Evolutionary conservation across 208 protist species (phyloP).

Genomic region (Trypanosoma grayi): DNA sequence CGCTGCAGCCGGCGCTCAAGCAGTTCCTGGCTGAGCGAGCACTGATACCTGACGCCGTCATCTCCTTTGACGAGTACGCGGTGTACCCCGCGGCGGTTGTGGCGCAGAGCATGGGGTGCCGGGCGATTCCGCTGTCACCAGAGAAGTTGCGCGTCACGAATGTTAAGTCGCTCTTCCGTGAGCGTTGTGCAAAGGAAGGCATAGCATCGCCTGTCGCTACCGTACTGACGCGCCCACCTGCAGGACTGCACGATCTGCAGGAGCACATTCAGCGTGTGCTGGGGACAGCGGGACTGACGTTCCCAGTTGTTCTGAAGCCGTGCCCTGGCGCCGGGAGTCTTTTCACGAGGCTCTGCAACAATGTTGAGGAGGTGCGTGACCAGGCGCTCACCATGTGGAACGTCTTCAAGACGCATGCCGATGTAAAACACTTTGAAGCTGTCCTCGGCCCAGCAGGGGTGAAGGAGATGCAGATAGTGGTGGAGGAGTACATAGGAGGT

Average conservation of each 20-base stretch:
- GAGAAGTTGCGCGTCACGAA: slow-evolving; percentile 39
- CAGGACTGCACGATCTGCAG: not conserved
- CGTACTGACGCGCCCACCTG: slow-evolving; percentile 14
- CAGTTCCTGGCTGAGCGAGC: slow-evolving; percentile 23
- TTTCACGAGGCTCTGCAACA: slow-evolving; percentile 37
- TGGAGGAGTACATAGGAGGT: slow-evolving; percentile 78
- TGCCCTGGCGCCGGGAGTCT: slow-evolving; percentile 75
- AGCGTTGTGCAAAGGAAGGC: slow-evolving; percentile 34
- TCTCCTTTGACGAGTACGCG: slow-evolving; percentile 86
- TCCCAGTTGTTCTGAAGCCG: slow-evolving; percentile 75
- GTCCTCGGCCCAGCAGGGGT: slow-evolving; percentile 7
- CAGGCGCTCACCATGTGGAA: slow-evolving; percentile 50
- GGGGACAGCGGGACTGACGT: slow-evolving; percentile 7
- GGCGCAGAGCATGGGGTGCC: slow-evolving; percentile 26
- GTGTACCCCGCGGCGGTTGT: slow-evolving; percentile 61
- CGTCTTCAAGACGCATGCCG: slow-evolving; percentile 35
- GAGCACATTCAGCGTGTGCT: slow-evolving; percentile 1
- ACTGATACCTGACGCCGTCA: slow-evolving; percentile 46
- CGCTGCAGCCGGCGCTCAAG: slow-evolving; percentile 27
- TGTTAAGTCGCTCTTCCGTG: slow-evolving; percentile 60
- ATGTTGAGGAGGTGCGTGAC: slow-evolving; percentile 34
- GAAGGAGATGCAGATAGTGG: slow-evolving; percentile 35
- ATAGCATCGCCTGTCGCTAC: slow-evolving; percentile 34
- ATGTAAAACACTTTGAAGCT: slow-evolving; percentile 44
- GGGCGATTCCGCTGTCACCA: slow-evolving; percentile 47